Conservation (phyloP, 352 stramenopile species). For the Pythium aquatile region DNA sequence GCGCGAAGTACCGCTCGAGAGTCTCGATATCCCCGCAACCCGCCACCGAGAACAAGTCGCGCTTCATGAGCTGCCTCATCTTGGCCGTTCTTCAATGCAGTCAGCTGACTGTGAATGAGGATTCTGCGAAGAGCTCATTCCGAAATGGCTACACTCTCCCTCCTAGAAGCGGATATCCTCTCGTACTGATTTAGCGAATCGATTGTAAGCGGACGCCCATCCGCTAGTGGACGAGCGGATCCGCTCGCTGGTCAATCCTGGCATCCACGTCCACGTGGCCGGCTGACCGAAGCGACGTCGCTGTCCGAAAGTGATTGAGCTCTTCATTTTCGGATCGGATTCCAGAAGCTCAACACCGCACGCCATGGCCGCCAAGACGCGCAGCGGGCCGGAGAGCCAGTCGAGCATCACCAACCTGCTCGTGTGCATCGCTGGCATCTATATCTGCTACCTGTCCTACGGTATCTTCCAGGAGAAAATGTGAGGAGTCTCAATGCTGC, state of each 20-base stretch:
- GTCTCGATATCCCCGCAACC: slow-evolving; percentile 8
- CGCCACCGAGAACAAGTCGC: slow-evolving; percentile 11
- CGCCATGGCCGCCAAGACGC: slow-evolving; percentile 22
- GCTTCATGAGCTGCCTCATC: background rate
- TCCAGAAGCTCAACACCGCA: background rate
- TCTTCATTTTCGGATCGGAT: slow-evolving; percentile 1
- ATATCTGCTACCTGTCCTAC: slow-evolving; percentile 91
- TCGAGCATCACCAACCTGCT: slow-evolving; percentile 80
- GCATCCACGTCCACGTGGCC: slow-evolving; percentile 4
- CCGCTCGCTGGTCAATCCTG: background rate
- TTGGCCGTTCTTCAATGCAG: background rate
- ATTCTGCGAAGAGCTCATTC: background rate
- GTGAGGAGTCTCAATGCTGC: slow-evolving; percentile 33
- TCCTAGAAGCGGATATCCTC: slow-evolving; percentile 10
- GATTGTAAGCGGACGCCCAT: background rate
- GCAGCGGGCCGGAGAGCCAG: slow-evolving; percentile 25
- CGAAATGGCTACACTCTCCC: background rate
- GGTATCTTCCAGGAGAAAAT: slow-evolving; percentile 95
- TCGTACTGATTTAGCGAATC: slow-evolving; percentile 10
- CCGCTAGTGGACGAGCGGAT: slow-evolving; percentile 7
- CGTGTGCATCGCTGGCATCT: slow-evolving; percentile 89
- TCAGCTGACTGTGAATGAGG: background rate
- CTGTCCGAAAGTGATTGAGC: background rate
- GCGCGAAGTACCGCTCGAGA: slow-evolving; percentile 10
- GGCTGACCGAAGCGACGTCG: slow-evolving; percentile 5